Evolutionary conservation across 768 basidiomycete genomes (phyloP).

Genomic region (Macrolepiota albuminosa): DNA sequence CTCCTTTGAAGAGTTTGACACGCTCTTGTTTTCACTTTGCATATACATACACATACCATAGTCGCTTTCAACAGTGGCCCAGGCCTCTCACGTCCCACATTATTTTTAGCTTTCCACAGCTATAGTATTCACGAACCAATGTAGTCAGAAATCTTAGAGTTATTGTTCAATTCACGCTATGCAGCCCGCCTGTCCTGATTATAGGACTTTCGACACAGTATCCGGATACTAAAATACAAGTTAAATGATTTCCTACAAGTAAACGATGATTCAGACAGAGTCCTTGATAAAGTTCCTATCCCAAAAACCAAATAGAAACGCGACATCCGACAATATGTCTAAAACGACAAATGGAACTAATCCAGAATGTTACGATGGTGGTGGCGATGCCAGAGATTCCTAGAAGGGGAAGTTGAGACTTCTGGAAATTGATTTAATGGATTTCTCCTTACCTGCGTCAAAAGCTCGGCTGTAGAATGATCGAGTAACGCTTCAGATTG

Average conservation of each 20-base stretch:
- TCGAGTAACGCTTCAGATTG: constrained; percentile 3
- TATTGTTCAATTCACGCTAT: not conserved
- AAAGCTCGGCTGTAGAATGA: constrained; percentile 43
- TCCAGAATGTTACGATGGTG: constrained; percentile 38
- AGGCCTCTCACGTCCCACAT: constrained; percentile 3
- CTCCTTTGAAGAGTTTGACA: not conserved
- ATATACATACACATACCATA: constrained; percentile 15
- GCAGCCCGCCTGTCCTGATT: not conserved
- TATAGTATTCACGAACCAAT: constrained; percentile 13
- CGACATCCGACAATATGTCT: constrained; percentile 3
- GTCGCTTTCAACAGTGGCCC: constrained; percentile 24
- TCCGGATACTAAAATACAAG: constrained; percentile 13
- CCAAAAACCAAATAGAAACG: constrained; percentile 4
- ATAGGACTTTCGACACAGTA: not conserved
- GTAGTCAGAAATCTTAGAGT: constrained; percentile 4
- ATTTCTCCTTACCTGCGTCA: constrained; percentile 49
- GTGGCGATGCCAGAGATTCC: constrained; percentile 70
- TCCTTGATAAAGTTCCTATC: constrained; percentile 1
- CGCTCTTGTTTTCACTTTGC: not conserved
- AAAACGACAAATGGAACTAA: not conserved
- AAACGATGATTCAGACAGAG: constrained; percentile 1
- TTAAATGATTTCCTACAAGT: constrained; percentile 14
- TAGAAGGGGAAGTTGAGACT: constrained; percentile 20
- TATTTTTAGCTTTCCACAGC: constrained; percentile 16
- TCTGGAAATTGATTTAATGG: constrained; percentile 1